Evolutionary conservation across 495 filamentous ascomycete species (phyloP).

Genomic region (Aspergillus ostianus): DNA sequence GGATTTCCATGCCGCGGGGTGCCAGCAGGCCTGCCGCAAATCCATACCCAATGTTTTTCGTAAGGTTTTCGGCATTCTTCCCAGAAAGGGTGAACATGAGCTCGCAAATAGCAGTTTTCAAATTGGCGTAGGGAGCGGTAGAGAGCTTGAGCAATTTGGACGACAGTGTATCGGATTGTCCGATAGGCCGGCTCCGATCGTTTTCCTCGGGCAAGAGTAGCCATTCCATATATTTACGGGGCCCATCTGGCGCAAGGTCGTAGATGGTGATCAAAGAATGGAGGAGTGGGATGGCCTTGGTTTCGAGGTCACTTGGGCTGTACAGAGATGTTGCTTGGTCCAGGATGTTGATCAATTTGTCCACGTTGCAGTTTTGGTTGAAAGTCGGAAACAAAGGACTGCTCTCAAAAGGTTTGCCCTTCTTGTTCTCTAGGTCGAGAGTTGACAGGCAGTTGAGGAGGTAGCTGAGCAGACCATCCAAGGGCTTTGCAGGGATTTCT

Average conservation of each 20-base stretch:
- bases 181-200: conserved; percentile 78
- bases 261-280: conserved; percentile 70
- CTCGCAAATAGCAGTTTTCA: conserved; percentile 72
- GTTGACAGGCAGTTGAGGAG: conserved; percentile 81
- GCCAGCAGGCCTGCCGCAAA: conserved; percentile 88
- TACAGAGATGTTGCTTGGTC: conserved; percentile 61
- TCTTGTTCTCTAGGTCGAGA: conserved; percentile 61
- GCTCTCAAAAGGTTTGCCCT: conserved; percentile 38
- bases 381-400: conserved; percentile 64
- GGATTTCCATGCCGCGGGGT: conserved; percentile 74
- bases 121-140: conserved; percentile 66
- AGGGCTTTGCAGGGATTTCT: conserved; percentile 53
- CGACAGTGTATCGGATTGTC: conserved; percentile 69
- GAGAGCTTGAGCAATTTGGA: conserved; percentile 79
- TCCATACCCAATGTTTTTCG: conserved; percentile 85
- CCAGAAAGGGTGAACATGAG: conserved; percentile 86
- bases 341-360: conserved; percentile 71
- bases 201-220: conserved; percentile 73
- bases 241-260: conserved; percentile 64
- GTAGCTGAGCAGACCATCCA: conserved; percentile 59
- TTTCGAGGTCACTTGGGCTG: conserved; percentile 65
- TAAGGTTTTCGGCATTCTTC: conserved; percentile 67
- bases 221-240: conserved; percentile 60
- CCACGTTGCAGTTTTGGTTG: conserved; percentile 59
- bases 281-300: conserved; percentile 64